These are phyloP conservation scores for Cetraspora pellucida DNA, from an alignment of 192 early-diverging fungal species.

Conservation along the genomic window DNA sequence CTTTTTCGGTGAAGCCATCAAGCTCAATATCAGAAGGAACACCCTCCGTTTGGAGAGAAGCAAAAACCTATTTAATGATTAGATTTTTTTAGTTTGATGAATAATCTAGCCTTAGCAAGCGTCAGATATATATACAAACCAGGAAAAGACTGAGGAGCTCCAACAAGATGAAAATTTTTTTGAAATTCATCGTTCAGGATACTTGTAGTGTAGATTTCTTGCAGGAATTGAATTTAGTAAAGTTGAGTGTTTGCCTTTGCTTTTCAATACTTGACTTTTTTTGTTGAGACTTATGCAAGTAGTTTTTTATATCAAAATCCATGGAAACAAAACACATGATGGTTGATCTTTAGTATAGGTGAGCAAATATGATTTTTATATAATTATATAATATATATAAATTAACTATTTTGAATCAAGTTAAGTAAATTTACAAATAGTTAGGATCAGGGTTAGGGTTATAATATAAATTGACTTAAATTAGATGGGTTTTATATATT, in stretches of 20 bases:
- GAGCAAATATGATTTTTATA: too few species aligned
- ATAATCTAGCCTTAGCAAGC: slow-evolving; percentile 18
- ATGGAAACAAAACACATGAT: too few species aligned
- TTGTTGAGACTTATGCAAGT: slow-evolving; percentile 10
- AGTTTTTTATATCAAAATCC: slow-evolving; percentile 13
- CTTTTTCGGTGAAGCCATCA: slow-evolving; percentile 5
- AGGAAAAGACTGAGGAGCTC: slow-evolving; percentile 21
- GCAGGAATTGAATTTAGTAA: background rate
- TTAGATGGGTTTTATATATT: too few species aligned
- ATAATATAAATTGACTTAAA: too few species aligned
- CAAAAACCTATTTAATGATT: slow-evolving; percentile 13
- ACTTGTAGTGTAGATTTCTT: slow-evolving; percentile 15
- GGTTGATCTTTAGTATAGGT: too few species aligned
- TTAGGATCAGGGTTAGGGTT: too few species aligned
- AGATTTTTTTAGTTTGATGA: slow-evolving; percentile 7
- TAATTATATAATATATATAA: too few species aligned
- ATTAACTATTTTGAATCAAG: too few species aligned
- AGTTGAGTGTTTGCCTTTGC: too few species aligned
- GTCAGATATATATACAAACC: background rate
- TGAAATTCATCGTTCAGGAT: slow-evolving; percentile 20
- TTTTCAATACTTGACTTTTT: too few species aligned
- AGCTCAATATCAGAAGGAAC: slow-evolving; percentile 2
- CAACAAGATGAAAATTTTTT: slow-evolving; percentile 17
- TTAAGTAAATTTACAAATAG: too few species aligned
- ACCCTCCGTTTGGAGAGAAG: slow-evolving; percentile 19